Evolutionary conservation across 148 eudicot species (phyloP).

Genomic region (Rhododendron ovatum): DNA sequence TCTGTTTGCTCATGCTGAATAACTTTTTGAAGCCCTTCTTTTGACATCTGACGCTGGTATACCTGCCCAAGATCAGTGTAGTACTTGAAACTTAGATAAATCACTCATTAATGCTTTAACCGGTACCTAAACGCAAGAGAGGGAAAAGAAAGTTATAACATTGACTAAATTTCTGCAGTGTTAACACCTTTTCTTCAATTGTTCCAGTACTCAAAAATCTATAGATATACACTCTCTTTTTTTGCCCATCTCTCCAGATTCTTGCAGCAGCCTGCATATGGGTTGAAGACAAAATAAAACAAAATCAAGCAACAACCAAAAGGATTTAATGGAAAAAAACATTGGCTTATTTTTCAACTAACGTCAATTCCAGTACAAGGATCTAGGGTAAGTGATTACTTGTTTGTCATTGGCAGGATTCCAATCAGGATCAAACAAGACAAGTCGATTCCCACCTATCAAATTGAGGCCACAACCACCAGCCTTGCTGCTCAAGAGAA

Average conservation of each 20-base stretch:
- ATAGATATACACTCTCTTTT: constrained; percentile 93
- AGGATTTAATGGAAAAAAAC: not conserved
- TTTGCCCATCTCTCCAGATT: constrained; percentile 99
- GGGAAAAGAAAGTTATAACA: not conserved
- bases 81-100: not conserved
- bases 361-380: not conserved
- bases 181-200: constrained; percentile 90
- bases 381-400: constrained; percentile 36
- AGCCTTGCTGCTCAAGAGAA: constrained; percentile 99
- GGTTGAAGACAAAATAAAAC: not conserved
- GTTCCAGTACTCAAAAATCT: constrained; percentile 96
- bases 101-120: not conserved
- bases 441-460: constrained; percentile 96
- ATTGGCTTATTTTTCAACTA: not conserved
- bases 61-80: constrained; percentile 47
- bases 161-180: constrained; percentile 10
- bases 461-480: constrained; percentile 99
- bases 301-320: not conserved
- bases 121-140: not conserved
- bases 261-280: constrained; percentile 94
- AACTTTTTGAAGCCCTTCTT: constrained; percentile 98
- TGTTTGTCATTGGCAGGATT: constrained; percentile 99
- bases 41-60: constrained; percentile 99
- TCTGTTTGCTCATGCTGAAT: constrained; percentile 81
- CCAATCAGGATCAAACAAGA: constrained; percentile 99